These are phyloP conservation scores for Neodidymelliopsis sp. DNA, from an alignment of 2,329 filamentous ascomycete species.

Conservation along the genomic window DNA sequence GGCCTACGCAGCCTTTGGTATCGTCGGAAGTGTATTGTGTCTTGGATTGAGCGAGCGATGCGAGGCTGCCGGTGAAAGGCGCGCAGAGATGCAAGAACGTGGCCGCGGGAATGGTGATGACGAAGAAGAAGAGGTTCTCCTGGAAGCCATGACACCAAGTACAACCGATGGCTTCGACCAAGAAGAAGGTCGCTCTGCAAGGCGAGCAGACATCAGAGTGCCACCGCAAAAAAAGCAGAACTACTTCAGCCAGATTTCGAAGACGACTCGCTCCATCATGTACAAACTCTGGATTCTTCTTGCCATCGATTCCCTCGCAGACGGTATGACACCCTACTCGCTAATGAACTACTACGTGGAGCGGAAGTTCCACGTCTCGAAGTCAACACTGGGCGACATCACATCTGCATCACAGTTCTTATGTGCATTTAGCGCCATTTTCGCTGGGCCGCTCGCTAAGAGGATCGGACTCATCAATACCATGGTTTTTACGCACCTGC, in stretches of 20 bases:
- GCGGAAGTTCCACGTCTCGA: slow-evolving; percentile 44
- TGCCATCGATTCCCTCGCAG: slow-evolving; percentile 69
- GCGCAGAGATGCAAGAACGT: slow-evolving; percentile 34
- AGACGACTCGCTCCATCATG: slow-evolving; percentile 65
- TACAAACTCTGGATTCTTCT: slow-evolving; percentile 71
- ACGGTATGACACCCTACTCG: slow-evolving; percentile 62
- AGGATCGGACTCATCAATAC: slow-evolving; percentile 69
- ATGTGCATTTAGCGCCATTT: slow-evolving; percentile 61
- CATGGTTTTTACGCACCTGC: slow-evolving; percentile 59
- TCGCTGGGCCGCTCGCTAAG: slow-evolving; percentile 65
- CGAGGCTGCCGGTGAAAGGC: slow-evolving; percentile 47
- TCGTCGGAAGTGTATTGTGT: slow-evolving; percentile 50
- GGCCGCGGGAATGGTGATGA: slow-evolving; percentile 21
- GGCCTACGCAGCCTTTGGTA: slow-evolving; percentile 53
- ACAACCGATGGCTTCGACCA: slow-evolving; percentile 42
- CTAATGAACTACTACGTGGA: slow-evolving; percentile 50
- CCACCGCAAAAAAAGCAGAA: slow-evolving; percentile 39
- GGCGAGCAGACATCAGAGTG: slow-evolving; percentile 25
- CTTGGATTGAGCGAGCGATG: slow-evolving; percentile 51
- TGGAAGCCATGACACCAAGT: slow-evolving; percentile 45
- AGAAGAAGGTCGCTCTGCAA: slow-evolving; percentile 22
- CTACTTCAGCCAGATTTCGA: slow-evolving; percentile 63
- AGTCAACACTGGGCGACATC: slow-evolving; percentile 68
- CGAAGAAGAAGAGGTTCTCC: slow-evolving; percentile 45
- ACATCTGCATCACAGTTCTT: slow-evolving; percentile 58